These are phyloP conservation scores for Aristolochia fimbriata DNA, from an alignment of 164 flowering plant species.

Conservation along the genomic window DNA sequence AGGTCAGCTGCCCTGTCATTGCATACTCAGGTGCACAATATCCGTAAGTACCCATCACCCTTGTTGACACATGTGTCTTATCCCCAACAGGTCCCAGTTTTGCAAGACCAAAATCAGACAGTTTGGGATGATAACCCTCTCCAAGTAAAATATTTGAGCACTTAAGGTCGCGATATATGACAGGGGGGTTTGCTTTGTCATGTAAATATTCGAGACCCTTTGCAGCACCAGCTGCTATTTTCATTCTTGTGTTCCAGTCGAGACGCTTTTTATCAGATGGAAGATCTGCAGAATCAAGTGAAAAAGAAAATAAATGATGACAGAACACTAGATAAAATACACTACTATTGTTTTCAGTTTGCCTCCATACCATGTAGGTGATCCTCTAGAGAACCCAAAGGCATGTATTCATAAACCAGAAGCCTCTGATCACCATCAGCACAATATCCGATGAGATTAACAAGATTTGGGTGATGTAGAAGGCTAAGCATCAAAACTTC, in stretches of 20 bases:
- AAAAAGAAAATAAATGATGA: too few species aligned
- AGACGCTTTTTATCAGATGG: slow-evolving; percentile 38
- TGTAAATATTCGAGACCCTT: slow-evolving; percentile 77
- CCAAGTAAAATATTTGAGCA: slow-evolving; percentile 88
- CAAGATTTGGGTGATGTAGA: slow-evolving; percentile 71
- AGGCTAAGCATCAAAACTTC: slow-evolving; percentile 61
- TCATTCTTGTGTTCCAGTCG: slow-evolving; percentile 81
- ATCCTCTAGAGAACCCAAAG: slow-evolving; percentile 68
- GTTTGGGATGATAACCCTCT: slow-evolving; percentile 63
- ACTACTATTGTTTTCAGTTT: too few species aligned
- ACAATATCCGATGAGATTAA: slow-evolving; percentile 74
- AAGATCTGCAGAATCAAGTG: slow-evolving; percentile 27
- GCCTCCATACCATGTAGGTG: slow-evolving; percentile 61
- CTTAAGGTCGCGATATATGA: slow-evolving; percentile 81
- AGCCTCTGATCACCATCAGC: slow-evolving; percentile 76
- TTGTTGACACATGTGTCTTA: slow-evolving; percentile 74
- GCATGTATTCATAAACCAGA: slow-evolving; percentile 85
- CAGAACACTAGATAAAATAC: too few species aligned
- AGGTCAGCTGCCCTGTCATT: slow-evolving; percentile 79
- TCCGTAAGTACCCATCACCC: slow-evolving; percentile 92
- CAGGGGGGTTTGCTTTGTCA: slow-evolving; percentile 59
- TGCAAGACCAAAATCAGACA: slow-evolving; percentile 90
- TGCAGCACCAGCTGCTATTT: slow-evolving; percentile 81
- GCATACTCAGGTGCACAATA: slow-evolving; percentile 94
- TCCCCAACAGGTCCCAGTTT: slow-evolving; percentile 86